Base-by-base conservation (phyloP, 108 stramenopile species). In the Pseudonitzschia multistriata region DNA sequence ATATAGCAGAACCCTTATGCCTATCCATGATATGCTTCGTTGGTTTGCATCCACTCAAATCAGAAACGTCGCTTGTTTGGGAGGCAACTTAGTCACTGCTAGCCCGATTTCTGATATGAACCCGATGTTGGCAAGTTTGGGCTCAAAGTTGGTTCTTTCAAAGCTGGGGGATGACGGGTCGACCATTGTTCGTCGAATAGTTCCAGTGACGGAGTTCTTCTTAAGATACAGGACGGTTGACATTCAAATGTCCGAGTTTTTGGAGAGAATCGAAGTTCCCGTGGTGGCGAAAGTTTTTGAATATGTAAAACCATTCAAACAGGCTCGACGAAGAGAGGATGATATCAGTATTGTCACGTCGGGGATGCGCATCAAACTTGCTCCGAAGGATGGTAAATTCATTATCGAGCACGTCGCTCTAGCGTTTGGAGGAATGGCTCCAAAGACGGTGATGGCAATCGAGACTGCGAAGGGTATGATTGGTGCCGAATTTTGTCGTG, bases 21-120 rank as follows among this genome's bases (percentile, higher is more conserved):
- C 95, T 8, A 93, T 94, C 52, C 86, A 90, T 30, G 84, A 95
- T 62, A 97, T 97, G 95, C 79, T 98, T 39, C 82, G 95, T 5
- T 98, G 97, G 97, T 98, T 98, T 66, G 97, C 96, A 13, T 97
- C 96, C 4, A 94, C 93, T 14, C 97, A 98, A 74, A 97, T 98
- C 60, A 79, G 97, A 19, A 98, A 98, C 66, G 95, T 95, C 31
- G 96, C 96, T 0, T 93, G 93, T 60, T 75, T 98, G 7, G 97
- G 93, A 50, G 97, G 97, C 10, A 98, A 97, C 74, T 79, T 98
- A 8, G 97, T 88, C 17, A 97, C 96, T 10, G 97, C 97, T 14
- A 94, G 92, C 59, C 97, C 97, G 17, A 97, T 97, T 59, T 90
- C 92, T 1, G 97, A 98, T 73, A 96, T 97, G 96, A 97, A 97